Base-by-base conservation (phyloP, 139 green algal genomes). In the Monoraphidium neglectum region DNA sequence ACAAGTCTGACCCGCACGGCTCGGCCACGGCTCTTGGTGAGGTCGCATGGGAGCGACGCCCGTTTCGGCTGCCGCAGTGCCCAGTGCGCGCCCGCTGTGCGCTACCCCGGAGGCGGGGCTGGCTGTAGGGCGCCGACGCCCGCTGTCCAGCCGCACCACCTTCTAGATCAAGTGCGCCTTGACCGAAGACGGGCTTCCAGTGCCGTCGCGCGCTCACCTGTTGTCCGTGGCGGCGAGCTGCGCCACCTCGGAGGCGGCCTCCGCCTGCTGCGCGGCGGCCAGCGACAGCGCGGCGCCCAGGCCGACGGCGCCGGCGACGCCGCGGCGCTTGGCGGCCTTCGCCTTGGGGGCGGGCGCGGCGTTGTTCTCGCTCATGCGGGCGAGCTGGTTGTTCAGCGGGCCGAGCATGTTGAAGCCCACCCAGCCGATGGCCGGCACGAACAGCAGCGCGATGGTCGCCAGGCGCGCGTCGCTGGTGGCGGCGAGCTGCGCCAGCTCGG, bases 381-480 rank as follows among this genome's bases (percentile, higher is more conserved):
- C 68, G 13, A 95, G 70, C 90, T 95, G 91, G 74, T 86, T 85
- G n/a, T 84, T 56, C 0, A 80, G 68, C 0, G 87, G 82, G 47
- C 81, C 74, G 1, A 88, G 61, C 53, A 95, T 95, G 88, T 96
- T 96, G 81, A 95, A 94, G 15, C 67, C 78, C 69, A 95, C 92
- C 92, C 91, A 92, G 35, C 72, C 85, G 1, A 92, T 26, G 2
- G 68, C 85, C 35, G 87, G 87, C 32, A 89, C 10, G 61, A 94
- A 87, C 37, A 92, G 84, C 5, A 78, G 79, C 23, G 57, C 49
- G 77, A 85, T 68, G 77, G 77, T 75, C 33, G 65, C 62, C 18
- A 87, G 35, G 43, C 43, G 43, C 8, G 8, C 43, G 43, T 51
- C 43, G 43, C 43, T 12, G 43, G n/a, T n/a, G n/a, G 43, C 43